Evolutionary conservation across 306 rosid species (phyloP), one percentile per base, ranked within the genome.

Genomic region (Pterocarpus macrocarpus): DNA sequence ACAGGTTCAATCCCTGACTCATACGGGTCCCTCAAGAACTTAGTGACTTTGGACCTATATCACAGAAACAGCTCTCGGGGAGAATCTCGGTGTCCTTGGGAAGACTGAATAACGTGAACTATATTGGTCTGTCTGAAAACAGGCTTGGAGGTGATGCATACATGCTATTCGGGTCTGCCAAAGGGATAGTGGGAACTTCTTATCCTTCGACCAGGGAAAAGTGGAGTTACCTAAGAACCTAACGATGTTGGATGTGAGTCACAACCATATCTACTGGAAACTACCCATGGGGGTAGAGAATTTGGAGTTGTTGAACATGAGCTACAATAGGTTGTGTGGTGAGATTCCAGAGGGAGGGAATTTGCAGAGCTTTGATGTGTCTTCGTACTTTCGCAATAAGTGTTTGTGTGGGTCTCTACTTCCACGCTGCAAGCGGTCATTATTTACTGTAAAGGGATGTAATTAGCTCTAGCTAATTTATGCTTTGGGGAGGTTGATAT

Each of bases 401-500:
- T 88, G 94, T 66, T 79, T 90, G 77, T 90, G 94, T 11, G 89
- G 94, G 12, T 55, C 89, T n/a, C 91, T 91, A 1, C 89, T 87
- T 5, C 47, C 64, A 7, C 68, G 64, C 81, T 87, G 90, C 86
- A 78, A n/a, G n/a, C n/a, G n/a, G n/a, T n/a, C n/a, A n/a, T n/a
- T n/a, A n/a, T n/a, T n/a, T n/a, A n/a, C n/a, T n/a, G n/a, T n/a
- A n/a, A n/a, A n/a, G n/a, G n/a, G n/a, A n/a, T n/a, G n/a, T n/a
- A n/a, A n/a, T n/a, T n/a, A n/a, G n/a, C n/a, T n/a, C n/a, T n/a
- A n/a, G n/a, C n/a, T n/a, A n/a, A n/a, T n/a, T n/a, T n/a, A n/a
- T n/a, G n/a, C n/a, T n/a, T n/a, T n/a, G n/a, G n/a, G n/a, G n/a
- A n/a, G n/a, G n/a, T n/a, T n/a, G n/a, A n/a, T n/a, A n/a, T n/a